Evolutionary conservation across 2,329 filamentous ascomycete genomes (phyloP).

Genomic region (Pestalotiopsis sp.): DNA sequence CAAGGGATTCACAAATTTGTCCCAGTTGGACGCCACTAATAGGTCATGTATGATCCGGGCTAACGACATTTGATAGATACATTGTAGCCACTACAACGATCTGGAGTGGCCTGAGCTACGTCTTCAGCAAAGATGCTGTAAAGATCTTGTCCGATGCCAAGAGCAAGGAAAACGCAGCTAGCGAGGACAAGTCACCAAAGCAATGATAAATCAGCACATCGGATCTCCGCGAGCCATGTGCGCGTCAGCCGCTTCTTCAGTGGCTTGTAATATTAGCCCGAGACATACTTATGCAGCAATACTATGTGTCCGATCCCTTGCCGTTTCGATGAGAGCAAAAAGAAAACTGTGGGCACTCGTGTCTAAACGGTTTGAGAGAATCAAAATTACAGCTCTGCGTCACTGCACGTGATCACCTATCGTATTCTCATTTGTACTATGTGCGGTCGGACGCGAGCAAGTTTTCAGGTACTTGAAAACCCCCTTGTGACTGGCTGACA

Average conservation of each 20-base stretch:
- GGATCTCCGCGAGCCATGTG: background rate
- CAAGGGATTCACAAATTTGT: background rate
- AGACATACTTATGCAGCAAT: background rate
- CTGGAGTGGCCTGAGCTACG: conserved; percentile 92
- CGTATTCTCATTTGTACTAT: too few species aligned
- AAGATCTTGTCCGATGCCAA: conserved; percentile 67
- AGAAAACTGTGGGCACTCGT: background rate
- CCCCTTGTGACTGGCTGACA: background rate
- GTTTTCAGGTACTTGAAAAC: too few species aligned
- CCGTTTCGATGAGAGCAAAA: background rate
- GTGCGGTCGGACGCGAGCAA: too few species aligned
- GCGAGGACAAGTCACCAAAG: conserved; percentile 1
- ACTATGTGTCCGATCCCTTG: background rate
- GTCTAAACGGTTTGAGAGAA: background rate
- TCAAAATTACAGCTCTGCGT: too few species aligned
- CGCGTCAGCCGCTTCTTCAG: background rate
- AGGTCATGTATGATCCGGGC: conserved; percentile 21
- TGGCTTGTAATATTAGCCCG: background rate
- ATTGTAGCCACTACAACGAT: conserved; percentile 86
- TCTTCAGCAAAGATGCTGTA: conserved; percentile 88
- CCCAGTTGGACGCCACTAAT: background rate
- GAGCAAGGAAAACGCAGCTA: conserved; percentile 18
- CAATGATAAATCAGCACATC: background rate
- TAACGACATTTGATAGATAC: conserved; percentile 57
- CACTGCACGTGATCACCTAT: too few species aligned